These are phyloP conservation scores for Wickerhamiella shivajii DNA, from an alignment of 805 yeast species.

Conservation along the genomic window DNA sequence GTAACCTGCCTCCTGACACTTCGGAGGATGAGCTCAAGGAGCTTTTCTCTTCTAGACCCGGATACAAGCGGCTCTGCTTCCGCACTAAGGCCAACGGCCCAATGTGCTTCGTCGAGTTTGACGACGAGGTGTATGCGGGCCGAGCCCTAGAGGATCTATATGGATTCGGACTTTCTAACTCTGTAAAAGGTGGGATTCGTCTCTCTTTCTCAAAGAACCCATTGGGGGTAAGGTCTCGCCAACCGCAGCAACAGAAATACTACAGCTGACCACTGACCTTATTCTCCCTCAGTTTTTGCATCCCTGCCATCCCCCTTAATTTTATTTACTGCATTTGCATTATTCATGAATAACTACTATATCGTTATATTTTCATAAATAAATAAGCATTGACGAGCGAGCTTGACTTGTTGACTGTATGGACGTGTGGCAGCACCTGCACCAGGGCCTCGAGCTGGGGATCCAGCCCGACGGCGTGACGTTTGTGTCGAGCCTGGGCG, in stretches of 20 bases:
- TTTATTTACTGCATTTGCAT: no score
- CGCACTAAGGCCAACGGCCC: conserved; percentile 83
- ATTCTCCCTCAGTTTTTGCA: no score
- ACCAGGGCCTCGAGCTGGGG: no score
- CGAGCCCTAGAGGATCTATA: conserved; percentile 86
- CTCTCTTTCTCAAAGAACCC: conserved; percentile 93
- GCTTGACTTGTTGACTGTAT: no score
- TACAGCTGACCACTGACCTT: no score
- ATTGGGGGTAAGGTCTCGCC: conserved; percentile 73
- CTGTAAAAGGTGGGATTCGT: conserved; percentile 87
- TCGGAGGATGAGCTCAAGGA: conserved; percentile 84
- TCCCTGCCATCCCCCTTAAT: no score
- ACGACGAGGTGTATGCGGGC: conserved; percentile 87
- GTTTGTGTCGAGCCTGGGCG: no score
- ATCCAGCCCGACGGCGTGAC: no score
- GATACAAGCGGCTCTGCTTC: conserved; percentile 84
- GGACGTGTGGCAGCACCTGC: no score
- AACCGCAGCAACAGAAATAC: conserved; percentile 8
- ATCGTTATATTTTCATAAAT: no score
- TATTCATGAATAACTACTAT: no score
- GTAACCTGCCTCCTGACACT: conserved; percentile 94
- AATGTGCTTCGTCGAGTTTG: conserved; percentile 98
- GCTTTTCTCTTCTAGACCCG: conserved; percentile 75
- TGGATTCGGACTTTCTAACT: conserved; percentile 80
- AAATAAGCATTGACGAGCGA: no score